Evolutionary conservation across 805 yeast genomes (phyloP), one percentile per base, ranked within the genome.

Genomic region (Yarrowia divulgata): DNA sequence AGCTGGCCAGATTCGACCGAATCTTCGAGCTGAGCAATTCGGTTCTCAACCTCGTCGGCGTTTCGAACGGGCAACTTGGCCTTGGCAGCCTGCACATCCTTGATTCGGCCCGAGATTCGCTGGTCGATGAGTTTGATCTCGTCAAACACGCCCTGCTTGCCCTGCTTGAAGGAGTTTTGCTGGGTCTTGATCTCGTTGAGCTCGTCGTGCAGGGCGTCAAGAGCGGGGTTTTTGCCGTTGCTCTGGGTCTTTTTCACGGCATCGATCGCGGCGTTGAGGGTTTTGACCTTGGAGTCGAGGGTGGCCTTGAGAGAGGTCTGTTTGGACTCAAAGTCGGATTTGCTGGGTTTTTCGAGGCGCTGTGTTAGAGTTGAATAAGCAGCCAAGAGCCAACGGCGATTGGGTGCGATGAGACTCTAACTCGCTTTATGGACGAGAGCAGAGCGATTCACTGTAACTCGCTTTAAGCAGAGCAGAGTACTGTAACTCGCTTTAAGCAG

Each of bases 1-100:
- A 95, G 83, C 57, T 84, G 80, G 72, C 98, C 98, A 64, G 90
- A 80, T 69, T 90, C 91, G 71, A 95, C 88, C 73, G 85, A 82
- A 52, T 84, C 85, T 78, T 95, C 98, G 76, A 92, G 85, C 71
- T 74, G 55, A 67, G 70, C 70, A 70, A 80, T 74, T 70, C 73
- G 73, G 58, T 72, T 71, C 60, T 77, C 79, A 64, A 79, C 74
- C 68, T 81, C 83, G 60, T 80, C 81, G 37, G 74, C 78, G 50
- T 75, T 71, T 76, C 78, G 79, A 84, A 86, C 93, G 73, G 81
- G 85, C 79, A 85, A 83, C 81, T 90, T 91, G 70, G 91, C 84
- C 70, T 89, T 87, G 76, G 87, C 85, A 50, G 88, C 84, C 78
- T 87, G 89, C 74, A 94, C 85, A 74, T 93, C 97, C 72, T 81